These are phyloP conservation scores for Penicillium flavigenum DNA, from an alignment of 495 filamentous ascomycete genomes.

Conservation along the genomic window DNA sequence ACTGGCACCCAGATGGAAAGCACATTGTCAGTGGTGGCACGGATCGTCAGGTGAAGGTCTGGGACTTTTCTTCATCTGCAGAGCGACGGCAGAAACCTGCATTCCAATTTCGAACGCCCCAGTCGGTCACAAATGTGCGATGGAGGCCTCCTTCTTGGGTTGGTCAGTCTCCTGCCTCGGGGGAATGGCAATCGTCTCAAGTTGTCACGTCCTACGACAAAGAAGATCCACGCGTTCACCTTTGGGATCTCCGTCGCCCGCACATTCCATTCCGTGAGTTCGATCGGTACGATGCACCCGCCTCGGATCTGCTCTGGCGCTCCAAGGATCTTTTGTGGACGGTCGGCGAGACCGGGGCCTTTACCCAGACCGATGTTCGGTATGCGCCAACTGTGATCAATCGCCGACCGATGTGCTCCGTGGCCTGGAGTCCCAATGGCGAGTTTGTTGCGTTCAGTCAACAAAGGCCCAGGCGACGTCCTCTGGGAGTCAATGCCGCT, in stretches of 20 bases:
- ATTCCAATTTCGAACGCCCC: slow-evolving; percentile 59
- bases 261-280: slow-evolving; percentile 85
- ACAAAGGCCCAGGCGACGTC: slow-evolving; percentile 45
- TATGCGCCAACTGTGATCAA: slow-evolving; percentile 79
- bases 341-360: slow-evolving; percentile 76
- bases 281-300: slow-evolving; percentile 66
- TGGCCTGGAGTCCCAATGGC: slow-evolving; percentile 49
- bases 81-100: slow-evolving; percentile 77
- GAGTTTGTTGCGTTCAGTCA: slow-evolving; percentile 50
- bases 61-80: slow-evolving; percentile 80
- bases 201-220: slow-evolving; percentile 66
- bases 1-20: slow-evolving; percentile 95
- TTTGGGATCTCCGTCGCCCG: slow-evolving; percentile 91
- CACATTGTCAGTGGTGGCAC: slow-evolving; percentile 81
- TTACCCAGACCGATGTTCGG: slow-evolving; percentile 84
- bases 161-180: slow-evolving; percentile 60
- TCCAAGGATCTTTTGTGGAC: slow-evolving; percentile 90
- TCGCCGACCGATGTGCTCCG: slow-evolving; percentile 44
- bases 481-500: slow-evolving; percentile 33
- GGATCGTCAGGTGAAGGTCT: slow-evolving; percentile 83
- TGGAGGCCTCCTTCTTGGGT: slow-evolving; percentile 85
- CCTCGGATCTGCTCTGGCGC: slow-evolving; percentile 84
- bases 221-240: slow-evolving; percentile 68
- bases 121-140: slow-evolving; percentile 71
- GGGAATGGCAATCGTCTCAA: slow-evolving; percentile 66